Evolutionary conservation across 768 basidiomycete genomes (phyloP).

Genomic region (Suillus brevipes): DNA sequence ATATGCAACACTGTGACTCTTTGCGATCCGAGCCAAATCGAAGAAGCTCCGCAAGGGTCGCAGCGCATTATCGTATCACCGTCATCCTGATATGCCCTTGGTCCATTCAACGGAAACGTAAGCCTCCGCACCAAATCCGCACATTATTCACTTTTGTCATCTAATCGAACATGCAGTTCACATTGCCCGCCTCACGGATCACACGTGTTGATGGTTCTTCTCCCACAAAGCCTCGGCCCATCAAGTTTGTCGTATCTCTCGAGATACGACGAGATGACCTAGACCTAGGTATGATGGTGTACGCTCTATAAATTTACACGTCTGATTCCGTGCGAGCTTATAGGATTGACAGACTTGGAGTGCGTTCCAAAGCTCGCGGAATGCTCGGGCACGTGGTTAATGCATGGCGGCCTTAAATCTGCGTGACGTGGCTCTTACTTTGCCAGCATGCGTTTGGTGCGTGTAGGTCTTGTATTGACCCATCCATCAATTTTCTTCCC

Average conservation of each 20-base stretch:
- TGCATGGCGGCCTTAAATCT: background rate
- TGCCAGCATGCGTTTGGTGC: background rate
- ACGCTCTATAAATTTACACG: background rate
- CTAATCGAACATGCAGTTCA: background rate
- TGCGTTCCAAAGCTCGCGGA: background rate
- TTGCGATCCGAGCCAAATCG: background rate
- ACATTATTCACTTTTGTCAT: background rate
- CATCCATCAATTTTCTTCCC: background rate
- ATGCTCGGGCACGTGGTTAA: background rate
- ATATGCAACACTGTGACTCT: background rate
- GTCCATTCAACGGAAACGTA: background rate
- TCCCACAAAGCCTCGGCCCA: constrained; percentile 2
- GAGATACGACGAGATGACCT: background rate
- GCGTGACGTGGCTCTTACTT: background rate
- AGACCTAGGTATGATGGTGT: background rate
- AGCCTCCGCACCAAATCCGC: constrained; percentile 1
- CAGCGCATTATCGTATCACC: background rate
- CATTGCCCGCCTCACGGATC: constrained; percentile 5
- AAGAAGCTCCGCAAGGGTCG: background rate
- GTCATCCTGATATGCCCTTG: constrained; percentile 1
- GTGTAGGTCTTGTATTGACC: constrained; percentile 1
- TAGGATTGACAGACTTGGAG: background rate
- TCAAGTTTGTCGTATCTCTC: background rate
- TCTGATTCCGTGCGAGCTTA: background rate
- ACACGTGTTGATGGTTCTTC: constrained; percentile 6